Base-by-base conservation (phyloP, 108 stramenopile genomes). In the Nitzschia sp. region DNA sequence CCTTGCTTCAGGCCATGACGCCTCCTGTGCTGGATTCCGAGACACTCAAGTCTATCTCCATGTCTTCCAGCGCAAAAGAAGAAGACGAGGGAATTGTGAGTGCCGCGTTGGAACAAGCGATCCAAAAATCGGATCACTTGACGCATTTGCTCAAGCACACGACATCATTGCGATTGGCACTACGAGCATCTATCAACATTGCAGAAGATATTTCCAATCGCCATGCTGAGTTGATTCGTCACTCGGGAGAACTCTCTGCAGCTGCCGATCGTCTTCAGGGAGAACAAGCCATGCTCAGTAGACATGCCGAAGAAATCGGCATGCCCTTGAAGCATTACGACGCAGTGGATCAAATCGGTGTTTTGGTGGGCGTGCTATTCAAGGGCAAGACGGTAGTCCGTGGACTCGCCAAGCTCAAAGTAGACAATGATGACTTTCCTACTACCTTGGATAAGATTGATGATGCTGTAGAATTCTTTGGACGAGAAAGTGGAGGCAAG, bases 231-330 rank as follows among this genome's bases (percentile, higher is more conserved):
- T 60, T 95, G 24, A 70, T 95, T 33, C 78, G 82, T 25, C 94
- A 92, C 76, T 91, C 91, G 8, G 87, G 89, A 30, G 94, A 95
- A 72, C 74, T 95, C 2, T 87, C 85, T 8, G 88, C 91, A 3
- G 90, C 94, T n/a, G 91, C 91, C n/a, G 94, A 95, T 79, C 82
- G 91, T 46, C 74, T 95, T 45, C 91, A 92, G 55, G 81, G 84
- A 53, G 91, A 95, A 79, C 87, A 90, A 58, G 79, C 54, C 42
- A 30, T 86, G 36, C 64, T 95, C 38, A 77, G 63, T 29, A 72
- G 73, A 17, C 87, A 92, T 35, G 94, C 94, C 1, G 72, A 85
- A 64, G 94, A 95, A 54, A 92, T 95, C 60, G 94, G 94, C 1
- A 74, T 76, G 75, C 94, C 94, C 0, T 72, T 95, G 21, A 75